Evolutionary conservation across 495 filamentous ascomycete species (phyloP), one percentile per base, ranked within the genome.

Genomic region (Neohortaea acidophila): DNA sequence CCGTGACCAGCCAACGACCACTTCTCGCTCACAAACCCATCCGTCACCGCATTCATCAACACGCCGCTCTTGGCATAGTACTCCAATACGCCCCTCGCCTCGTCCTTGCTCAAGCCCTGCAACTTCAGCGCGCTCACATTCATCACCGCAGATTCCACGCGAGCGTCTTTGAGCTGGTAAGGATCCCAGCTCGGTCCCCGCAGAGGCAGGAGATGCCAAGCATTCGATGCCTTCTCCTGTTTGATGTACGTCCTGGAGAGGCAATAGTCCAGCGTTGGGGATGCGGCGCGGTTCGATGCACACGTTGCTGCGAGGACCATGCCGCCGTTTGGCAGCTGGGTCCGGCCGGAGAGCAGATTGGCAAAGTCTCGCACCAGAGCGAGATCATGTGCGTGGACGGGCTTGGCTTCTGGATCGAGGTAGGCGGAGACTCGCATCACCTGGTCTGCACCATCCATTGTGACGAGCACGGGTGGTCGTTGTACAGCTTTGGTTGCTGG

Each of bases 11-110:
- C 73, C 50, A 94, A 45, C 37, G 72, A 77, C 81, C 83, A 93
- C 63, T 80, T 82, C 68, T 93, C 84, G 26, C 68, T 66, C 21
- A 96, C 82, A 44, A 67, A 70, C 46, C 62, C 60, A 54, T 87
- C 78, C 48, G 79, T 77, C 28, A 93, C 65, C 30, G 57, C 61
- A 39, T 69, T 57, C 37, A 79, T 70, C 52, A 91, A 55, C 49
- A 94, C 62, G 13, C 89, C 89, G 57, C 84, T 92, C 18, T 66
- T 70, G 2, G 82, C 86, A 61, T 84, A 96, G 60, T 94, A 96
- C 65, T 94, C 89, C 73, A 96, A 73, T 47, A 89, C 63, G 1
- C 71, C 67, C 38, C 79, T 70, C 25, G 86, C 75, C 62, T 96
- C 86, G 17, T 63, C 59, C 54, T 73, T 82, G 38, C 63, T 79